Percentiles rank a stretch among this genome's conserved stretches.
phyloP scores from a whole-genome alignment of 805 yeast species.

The Candida sphagnicola region DNA sequence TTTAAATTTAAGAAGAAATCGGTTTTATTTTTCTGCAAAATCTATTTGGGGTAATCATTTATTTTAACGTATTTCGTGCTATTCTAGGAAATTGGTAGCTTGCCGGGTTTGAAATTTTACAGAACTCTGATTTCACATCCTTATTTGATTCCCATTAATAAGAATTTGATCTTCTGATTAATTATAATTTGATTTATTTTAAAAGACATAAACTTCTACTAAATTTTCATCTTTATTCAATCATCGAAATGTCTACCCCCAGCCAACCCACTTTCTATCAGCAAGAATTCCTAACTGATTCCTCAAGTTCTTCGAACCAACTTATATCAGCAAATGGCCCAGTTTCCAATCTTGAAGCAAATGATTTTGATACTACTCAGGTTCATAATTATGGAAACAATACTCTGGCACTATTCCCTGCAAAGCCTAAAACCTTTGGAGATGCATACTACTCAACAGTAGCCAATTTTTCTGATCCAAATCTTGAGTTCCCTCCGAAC shows the following conservation, averaged over 20 bases:
- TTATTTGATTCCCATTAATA: no score
- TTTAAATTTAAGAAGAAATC: no score
- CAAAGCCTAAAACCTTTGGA: neutral
- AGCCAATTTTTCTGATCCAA: neutral
- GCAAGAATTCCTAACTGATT: constrained; percentile 5
- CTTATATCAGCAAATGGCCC: neutral
- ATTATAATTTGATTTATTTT: no score
- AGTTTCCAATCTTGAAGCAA: neutral
- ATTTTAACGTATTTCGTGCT: neutral
- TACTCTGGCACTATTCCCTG: neutral
- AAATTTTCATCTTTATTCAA: no score
- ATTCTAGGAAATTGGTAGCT: neutral
- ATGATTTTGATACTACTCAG: neutral
- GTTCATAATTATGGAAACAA: neutral
- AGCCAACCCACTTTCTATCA: constrained; percentile 7
- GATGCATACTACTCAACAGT: neutral
- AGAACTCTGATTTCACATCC: neutral
- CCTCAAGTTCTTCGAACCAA: neutral
- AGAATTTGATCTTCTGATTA: no score
- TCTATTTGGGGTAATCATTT: neutral
- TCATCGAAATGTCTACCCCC: constrained; percentile 9
- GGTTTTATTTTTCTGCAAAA: no score
- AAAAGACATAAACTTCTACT: neutral
- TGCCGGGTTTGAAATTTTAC: neutral
- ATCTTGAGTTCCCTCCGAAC: neutral